Percentiles rank a stretch among this genome's conserved stretches.
These are phyloP conservation scores for Colletotrichum caudatum DNA, from an alignment of 2,329 filamentous ascomycete genomes.

Conservation along the genomic window DNA sequence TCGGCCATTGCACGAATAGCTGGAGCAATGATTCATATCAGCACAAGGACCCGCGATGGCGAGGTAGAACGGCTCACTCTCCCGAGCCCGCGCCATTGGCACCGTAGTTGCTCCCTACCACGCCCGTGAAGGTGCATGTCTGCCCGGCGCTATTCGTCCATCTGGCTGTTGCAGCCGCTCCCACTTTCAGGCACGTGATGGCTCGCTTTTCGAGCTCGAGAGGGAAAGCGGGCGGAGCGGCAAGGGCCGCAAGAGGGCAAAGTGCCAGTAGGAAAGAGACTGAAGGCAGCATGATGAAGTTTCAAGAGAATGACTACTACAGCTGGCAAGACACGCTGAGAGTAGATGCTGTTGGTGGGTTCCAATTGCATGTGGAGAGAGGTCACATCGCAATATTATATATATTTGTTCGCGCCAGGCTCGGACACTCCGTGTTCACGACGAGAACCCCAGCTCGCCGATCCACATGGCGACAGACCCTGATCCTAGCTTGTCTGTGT, in stretches of 20 bases:
- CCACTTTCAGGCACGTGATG: slow-evolving; percentile 55
- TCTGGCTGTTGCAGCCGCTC: slow-evolving; percentile 56
- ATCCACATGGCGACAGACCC: slow-evolving; percentile 12
- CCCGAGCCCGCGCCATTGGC: slow-evolving; percentile 53
- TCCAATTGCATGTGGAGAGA: background rate
- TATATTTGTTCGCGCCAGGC: background rate
- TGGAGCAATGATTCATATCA: slow-evolving; percentile 41
- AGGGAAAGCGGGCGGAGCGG: slow-evolving; percentile 30
- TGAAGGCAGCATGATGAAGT: slow-evolving; percentile 29
- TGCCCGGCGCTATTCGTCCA: slow-evolving; percentile 60
- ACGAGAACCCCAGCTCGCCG: slow-evolving; percentile 24
- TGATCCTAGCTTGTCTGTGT: background rate
- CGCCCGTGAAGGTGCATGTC: slow-evolving; percentile 57
- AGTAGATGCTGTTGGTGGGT: background rate
- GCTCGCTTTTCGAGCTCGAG: slow-evolving; percentile 44
- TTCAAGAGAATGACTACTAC: background rate
- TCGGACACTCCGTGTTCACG: no score
- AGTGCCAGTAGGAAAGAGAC: slow-evolving; percentile 33
- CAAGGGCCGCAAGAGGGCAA: slow-evolving; percentile 31
- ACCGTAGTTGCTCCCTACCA: slow-evolving; percentile 63
- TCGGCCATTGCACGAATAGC: slow-evolving; percentile 62
- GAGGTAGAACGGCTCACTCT: slow-evolving; percentile 53
- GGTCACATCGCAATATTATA: background rate
- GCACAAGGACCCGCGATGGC: background rate
- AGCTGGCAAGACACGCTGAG: no score